Conservation (phyloP, 495 filamentous ascomycete genomes). For the Neurospora sp. region DNA sequence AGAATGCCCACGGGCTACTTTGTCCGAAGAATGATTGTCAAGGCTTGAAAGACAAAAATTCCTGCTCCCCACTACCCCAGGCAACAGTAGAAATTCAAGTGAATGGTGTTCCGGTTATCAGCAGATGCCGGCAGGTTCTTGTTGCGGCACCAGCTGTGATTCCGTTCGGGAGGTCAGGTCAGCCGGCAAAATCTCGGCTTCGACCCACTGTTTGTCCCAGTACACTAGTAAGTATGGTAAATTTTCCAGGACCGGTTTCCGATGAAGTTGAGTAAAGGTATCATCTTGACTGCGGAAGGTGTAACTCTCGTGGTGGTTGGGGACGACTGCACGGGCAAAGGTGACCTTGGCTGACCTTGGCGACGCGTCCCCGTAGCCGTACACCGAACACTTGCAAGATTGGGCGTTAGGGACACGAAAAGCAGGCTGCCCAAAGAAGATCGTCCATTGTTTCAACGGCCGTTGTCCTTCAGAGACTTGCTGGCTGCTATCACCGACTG, state of each 20-base stretch:
- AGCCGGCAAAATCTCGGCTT: neutral
- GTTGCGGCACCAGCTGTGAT: neutral
- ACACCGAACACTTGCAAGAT: neutral
- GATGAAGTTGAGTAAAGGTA: neutral
- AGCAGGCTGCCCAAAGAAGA: neutral
- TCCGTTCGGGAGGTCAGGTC: neutral
- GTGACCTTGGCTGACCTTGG: neutral
- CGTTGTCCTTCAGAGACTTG: slow-evolving; percentile 1
- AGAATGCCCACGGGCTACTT: neutral
- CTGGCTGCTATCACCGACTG: neutral
- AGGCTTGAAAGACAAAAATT: neutral
- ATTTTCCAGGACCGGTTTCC: neutral
- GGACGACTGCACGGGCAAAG: neutral
- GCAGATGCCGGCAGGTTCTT: neutral
- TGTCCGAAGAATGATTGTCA: neutral
- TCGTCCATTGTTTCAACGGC: slow-evolving; percentile 1
- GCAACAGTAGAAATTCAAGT: neutral
- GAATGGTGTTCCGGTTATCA: neutral
- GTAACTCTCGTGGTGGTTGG: neutral
- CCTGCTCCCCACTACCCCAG: neutral
- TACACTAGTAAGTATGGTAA: neutral
- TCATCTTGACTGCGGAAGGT: neutral
- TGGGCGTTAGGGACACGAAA: neutral
- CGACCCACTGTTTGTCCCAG: neutral
- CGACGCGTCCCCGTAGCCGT: neutral